Base-by-base conservation (phyloP, 495 filamentous ascomycete species). In the Penicillium paxilli region DNA sequence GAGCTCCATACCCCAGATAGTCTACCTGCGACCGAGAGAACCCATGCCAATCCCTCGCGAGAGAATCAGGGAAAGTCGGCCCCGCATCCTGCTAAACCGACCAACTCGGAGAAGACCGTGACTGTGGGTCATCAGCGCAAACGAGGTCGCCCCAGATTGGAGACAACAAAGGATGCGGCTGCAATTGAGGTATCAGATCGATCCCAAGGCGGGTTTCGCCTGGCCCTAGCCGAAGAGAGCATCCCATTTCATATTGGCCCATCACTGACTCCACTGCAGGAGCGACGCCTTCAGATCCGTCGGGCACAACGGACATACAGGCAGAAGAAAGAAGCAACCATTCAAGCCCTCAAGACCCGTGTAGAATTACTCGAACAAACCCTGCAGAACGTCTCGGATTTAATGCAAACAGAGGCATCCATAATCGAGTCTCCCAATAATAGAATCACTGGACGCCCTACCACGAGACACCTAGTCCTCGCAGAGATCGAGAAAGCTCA, bases 291-390 rank as follows among this genome's bases (percentile, higher is more conserved):
- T 6, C 91, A 96, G 69, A 91, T 96, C 51, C 84, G 91, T 32
- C 80, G 91, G 47, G 91, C 91, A 5, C 91, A 96, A 58, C 79
- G 90, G 41, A 91, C 91, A 0, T 96, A 96, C 62, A 83, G 91
- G 14, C 81, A 87, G 57, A 86, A 91, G 23, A 96, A 95, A 68
- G 91, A 96, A 63, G 86, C 80, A 21, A 90, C 88, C 1, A 91
- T 96, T 42, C 79, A 82, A 14, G 81, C 84, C 1, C 77, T 95
- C 19, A 84, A 87, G 51, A 77, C 80, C 17, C 80, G 84, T 38
- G 88, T 93, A n/a, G 68, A 83, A 22, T 77, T 80, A 17, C 79
- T 95, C 8, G 83, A 88, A 52, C 75, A 77, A 11, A 80, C 80
- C 2, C 84, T 92, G 60, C 80, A 84, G 51, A 82, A 87, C 52